These are phyloP conservation scores for Dioscorea cayenensis DNA, from an alignment of 116 monocot species.

Conservation along the genomic window DNA sequence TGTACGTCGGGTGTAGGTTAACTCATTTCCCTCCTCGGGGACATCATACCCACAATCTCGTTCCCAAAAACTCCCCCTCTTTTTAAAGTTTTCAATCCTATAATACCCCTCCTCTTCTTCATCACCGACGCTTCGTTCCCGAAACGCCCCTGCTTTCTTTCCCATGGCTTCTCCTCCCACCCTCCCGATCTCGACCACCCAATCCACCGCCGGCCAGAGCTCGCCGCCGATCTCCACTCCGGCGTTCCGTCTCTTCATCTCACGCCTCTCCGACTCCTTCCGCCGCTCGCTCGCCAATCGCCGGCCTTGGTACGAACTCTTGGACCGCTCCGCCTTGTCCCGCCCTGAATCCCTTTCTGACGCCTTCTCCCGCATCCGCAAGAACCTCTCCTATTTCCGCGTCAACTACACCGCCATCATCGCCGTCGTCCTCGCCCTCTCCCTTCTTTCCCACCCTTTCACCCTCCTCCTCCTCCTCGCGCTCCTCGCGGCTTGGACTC, in stretches of 20 bases:
- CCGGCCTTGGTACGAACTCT: slow-evolving; percentile 63
- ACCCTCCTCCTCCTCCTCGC: slow-evolving; percentile 61
- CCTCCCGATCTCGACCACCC: slow-evolving; percentile 4
- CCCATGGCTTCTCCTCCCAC: slow-evolving; percentile 1
- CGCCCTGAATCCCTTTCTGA: slow-evolving; percentile 83
- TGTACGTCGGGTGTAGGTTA: too few species aligned
- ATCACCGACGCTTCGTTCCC: not conserved
- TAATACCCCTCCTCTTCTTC: not conserved
- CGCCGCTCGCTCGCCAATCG: slow-evolving; percentile 65
- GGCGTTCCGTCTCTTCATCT: slow-evolving; percentile 53
- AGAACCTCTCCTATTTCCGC: slow-evolving; percentile 86
- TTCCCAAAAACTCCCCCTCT: too few species aligned
- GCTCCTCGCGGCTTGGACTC: slow-evolving; percentile 69
- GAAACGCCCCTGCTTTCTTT: not conserved
- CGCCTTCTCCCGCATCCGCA: slow-evolving; percentile 70
- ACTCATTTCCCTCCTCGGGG: too few species aligned
- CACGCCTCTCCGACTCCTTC: slow-evolving; percentile 49
- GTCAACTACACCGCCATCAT: slow-evolving; percentile 75
- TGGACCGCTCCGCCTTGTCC: slow-evolving; percentile 77
- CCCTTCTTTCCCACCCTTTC: slow-evolving; percentile 69
- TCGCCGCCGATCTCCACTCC: slow-evolving; percentile 29
- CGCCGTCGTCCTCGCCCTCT: slow-evolving; percentile 52
- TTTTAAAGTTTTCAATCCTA: too few species aligned
- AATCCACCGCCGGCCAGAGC: not conserved
- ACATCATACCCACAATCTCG: too few species aligned